Conservation (phyloP, 371 early-diverging fungal genomes). For the Mucor velutinosus region DNA sequence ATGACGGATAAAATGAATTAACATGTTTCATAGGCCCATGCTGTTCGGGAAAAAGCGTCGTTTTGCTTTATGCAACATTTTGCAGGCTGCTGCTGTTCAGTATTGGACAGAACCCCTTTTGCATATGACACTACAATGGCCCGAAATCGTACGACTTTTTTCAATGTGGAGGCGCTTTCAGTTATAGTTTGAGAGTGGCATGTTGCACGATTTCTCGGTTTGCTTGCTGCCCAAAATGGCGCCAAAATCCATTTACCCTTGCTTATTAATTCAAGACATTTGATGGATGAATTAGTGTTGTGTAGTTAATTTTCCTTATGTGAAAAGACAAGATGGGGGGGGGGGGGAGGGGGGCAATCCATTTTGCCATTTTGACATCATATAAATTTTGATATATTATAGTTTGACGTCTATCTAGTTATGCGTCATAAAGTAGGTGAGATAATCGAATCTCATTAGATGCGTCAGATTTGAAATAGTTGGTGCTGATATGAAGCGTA, state of each 20-base stretch:
- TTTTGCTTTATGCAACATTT: background rate
- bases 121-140: background rate
- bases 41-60: background rate
- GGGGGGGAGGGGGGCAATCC: background rate
- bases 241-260: background rate
- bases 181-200: background rate
- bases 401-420: no score
- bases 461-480: no score
- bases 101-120: background rate
- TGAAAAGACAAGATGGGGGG: no score
- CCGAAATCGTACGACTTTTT: background rate
- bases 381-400: background rate
- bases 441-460: no score
- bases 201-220: background rate
- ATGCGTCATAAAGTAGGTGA: no score
- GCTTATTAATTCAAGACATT: background rate
- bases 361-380: background rate
- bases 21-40: background rate
- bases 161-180: background rate
- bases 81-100: background rate
- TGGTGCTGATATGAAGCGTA: no score
- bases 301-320: background rate
- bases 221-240: background rate
- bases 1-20: background rate
- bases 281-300: background rate